Percentiles rank a stretch among this genome's conserved stretches.
Evolutionary conservation across 352 stramenopile genomes (phyloP).

Genomic region (Phytopythium boreale): DNA sequence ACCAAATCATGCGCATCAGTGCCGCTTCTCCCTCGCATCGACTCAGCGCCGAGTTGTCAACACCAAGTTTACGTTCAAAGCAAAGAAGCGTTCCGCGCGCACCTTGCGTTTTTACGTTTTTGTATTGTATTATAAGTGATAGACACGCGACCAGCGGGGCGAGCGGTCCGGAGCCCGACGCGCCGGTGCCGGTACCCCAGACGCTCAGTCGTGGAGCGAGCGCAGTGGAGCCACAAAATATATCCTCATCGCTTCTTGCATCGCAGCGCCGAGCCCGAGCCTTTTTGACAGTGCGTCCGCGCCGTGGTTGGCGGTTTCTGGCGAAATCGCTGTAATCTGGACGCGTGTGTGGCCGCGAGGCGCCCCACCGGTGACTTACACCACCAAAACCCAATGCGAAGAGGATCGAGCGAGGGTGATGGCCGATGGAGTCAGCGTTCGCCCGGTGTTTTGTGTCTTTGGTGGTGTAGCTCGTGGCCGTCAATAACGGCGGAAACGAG

Average conservation of each 20-base stretch:
- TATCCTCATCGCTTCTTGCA: not conserved
- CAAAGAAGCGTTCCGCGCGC: too few relatives aligned
- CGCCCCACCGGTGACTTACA: not conserved
- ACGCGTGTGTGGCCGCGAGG: not conserved
- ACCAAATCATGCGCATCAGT: not conserved
- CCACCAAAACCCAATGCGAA: constrained; percentile 1
- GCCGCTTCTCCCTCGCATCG: too few relatives aligned
- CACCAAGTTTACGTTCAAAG: too few relatives aligned
- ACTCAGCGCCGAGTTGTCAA: not conserved
- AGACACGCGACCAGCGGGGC: too few relatives aligned
- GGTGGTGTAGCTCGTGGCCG: too few relatives aligned
- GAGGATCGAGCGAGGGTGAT: not conserved
- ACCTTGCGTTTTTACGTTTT: too few relatives aligned
- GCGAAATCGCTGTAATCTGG: constrained; percentile 1
- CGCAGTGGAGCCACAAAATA: not conserved
- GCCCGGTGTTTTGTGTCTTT: too few relatives aligned
- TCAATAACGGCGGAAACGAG: not conserved
- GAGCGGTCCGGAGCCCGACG: too few relatives aligned
- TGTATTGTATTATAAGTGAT: too few relatives aligned
- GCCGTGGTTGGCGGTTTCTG: constrained; percentile 1
- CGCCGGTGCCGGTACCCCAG: too few relatives aligned
- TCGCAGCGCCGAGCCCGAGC: not conserved
- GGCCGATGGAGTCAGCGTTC: too few relatives aligned
- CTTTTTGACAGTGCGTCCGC: not conserved
- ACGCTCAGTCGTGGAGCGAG: not conserved